Conservation (phyloP, 345 rosid genomes). For the Psidium friedrichsthalianum region DNA sequence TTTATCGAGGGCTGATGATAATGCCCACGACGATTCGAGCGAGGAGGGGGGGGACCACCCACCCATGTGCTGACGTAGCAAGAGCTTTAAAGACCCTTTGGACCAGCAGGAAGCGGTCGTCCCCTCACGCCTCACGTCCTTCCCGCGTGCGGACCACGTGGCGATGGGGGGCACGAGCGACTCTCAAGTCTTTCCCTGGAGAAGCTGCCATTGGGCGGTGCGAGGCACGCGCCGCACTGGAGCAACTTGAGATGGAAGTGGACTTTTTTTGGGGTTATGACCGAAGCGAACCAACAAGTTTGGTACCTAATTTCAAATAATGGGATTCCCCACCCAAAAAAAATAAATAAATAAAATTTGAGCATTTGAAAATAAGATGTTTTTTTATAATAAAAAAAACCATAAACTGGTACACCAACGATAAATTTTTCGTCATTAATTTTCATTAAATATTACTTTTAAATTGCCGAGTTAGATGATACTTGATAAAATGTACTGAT, state of each 20-base stretch:
- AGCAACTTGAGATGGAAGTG: background rate
- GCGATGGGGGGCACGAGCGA: background rate
- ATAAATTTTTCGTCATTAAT: too few relatives aligned
- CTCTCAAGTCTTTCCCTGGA: background rate
- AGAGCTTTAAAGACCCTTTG: background rate
- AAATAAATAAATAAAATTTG: background rate
- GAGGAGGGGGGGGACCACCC: background rate
- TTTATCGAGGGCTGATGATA: background rate
- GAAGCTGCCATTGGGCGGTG: background rate
- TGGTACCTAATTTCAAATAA: background rate
- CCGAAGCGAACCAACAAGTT: background rate
- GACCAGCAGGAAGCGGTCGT: background rate
- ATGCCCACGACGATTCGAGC: background rate
- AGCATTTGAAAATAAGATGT: too few relatives aligned
- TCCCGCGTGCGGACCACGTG: background rate
- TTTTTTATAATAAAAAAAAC: too few relatives aligned
- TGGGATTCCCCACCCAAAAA: background rate
- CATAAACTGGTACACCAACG: too few relatives aligned
- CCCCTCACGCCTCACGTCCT: background rate
- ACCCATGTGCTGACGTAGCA: background rate
- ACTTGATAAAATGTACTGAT: too few relatives aligned
- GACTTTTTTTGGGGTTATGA: background rate
- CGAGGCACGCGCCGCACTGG: background rate
- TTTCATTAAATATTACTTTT: too few relatives aligned
- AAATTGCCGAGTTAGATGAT: too few relatives aligned